Conservation (phyloP, 768 basidiomycete genomes). For the Mycena sanguinolenta region DNA sequence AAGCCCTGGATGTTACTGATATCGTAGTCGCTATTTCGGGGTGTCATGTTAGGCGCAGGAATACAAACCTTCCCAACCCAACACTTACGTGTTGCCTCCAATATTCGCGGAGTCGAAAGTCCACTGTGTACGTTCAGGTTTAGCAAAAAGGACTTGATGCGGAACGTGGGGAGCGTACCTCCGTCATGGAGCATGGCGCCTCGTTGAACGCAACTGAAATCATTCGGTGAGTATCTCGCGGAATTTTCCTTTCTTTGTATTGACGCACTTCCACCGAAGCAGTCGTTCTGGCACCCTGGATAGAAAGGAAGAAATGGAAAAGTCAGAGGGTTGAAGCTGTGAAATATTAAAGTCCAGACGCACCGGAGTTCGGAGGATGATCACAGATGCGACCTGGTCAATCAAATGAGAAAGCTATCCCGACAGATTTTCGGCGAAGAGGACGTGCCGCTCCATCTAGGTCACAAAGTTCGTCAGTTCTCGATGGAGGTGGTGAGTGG, state of each 20-base stretch:
- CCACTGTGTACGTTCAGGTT: no score
- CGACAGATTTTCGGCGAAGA: no score
- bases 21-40: conserved; percentile 9
- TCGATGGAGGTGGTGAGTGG: no score
- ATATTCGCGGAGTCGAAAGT: conserved; percentile 14
- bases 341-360: neutral
- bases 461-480: no score
- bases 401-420: no score
- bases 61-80: no score
- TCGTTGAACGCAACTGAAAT: conserved; percentile 19
- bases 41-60: no score
- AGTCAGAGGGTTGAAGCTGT: no score
- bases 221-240: neutral
- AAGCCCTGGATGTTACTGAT: conserved; percentile 20
- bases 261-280: conserved; percentile 24
- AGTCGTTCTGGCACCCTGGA: conserved; percentile 23
- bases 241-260: neutral
- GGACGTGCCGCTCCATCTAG: no score
- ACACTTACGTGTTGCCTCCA: neutral
- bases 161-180: neutral
- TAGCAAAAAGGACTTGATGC: no score
- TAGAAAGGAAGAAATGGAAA: neutral
- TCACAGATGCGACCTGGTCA: conserved; percentile 22
- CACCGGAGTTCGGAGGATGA: conserved; percentile 23
- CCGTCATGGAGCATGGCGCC: conserved; percentile 26